Conservation (phyloP, 2,329 filamentous ascomycete species). For the Penicillium sp. region DNA sequence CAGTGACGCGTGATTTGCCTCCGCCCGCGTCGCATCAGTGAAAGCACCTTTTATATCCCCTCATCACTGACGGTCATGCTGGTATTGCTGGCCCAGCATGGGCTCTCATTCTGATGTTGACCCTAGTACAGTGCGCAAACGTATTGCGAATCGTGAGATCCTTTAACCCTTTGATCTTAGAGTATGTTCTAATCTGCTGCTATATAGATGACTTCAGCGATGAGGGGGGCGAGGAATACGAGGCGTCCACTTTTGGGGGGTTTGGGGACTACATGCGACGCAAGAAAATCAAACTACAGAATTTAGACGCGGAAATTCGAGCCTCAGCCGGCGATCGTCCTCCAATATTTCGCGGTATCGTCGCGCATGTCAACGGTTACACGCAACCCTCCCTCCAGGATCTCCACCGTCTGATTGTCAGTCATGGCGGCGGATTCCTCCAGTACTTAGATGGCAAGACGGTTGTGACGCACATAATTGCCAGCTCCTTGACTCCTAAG, state of each 20-base stretch:
- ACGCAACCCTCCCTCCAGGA: constrained; percentile 89
- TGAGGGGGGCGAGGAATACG: constrained; percentile 88
- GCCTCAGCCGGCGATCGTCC: constrained; percentile 65
- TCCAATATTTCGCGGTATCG: constrained; percentile 82
- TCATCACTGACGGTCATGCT: constrained; percentile 17
- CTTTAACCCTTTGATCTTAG: not conserved
- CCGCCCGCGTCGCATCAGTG: constrained; percentile 1
- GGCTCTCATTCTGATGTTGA: constrained; percentile 60
- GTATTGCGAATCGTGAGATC: constrained; percentile 55
- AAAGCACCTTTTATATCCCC: not conserved
- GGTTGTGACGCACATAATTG: constrained; percentile 91
- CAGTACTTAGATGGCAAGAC: constrained; percentile 96
- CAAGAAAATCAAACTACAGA: constrained; percentile 97
- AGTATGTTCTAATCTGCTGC: constrained; percentile 10
- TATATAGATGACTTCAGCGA: constrained; percentile 64
- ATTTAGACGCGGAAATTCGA: constrained; percentile 78
- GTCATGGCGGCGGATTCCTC: constrained; percentile 88
- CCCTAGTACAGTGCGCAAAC: constrained; percentile 57
- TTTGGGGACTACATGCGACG: constrained; percentile 88
- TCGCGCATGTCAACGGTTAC: constrained; percentile 90
- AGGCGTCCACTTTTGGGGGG: constrained; percentile 77
- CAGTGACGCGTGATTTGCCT: constrained; percentile 16
- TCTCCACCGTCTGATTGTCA: constrained; percentile 80
- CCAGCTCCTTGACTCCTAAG: constrained; percentile 82
- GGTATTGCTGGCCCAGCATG: constrained; percentile 44